Evolutionary conservation across 441 rosid genomes (phyloP).

Genomic region (Eutrema salsugineum): DNA sequence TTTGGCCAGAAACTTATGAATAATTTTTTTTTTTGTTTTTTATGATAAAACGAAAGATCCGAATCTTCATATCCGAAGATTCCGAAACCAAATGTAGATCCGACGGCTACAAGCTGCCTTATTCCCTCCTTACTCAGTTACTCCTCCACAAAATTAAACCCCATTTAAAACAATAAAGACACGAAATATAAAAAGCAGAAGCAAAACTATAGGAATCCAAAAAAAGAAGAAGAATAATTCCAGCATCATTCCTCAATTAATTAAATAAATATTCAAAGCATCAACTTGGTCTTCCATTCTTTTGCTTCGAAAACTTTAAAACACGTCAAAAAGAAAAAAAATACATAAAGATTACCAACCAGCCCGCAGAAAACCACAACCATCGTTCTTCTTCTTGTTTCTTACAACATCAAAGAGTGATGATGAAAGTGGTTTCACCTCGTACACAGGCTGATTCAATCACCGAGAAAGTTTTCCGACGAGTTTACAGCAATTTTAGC

Average conservation of each 20-base stretch:
- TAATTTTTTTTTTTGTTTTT: no score
- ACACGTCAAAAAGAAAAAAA: not conserved
- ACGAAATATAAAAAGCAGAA: conserved; percentile 25
- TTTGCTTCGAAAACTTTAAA: not conserved
- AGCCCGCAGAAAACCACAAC: conserved; percentile 15
- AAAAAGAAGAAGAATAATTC: conserved; percentile 24
- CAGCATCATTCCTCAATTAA: conserved; percentile 31
- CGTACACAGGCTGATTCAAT: conserved; percentile 45
- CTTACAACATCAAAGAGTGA: conserved; percentile 15
- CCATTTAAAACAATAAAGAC: conserved; percentile 16
- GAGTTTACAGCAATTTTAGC: conserved; percentile 48
- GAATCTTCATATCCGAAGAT: conserved; percentile 58
- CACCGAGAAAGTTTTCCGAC: conserved; percentile 56
- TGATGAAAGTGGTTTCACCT: conserved; percentile 58
- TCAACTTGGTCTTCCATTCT: conserved; percentile 32
- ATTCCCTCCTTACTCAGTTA: conserved; percentile 11
- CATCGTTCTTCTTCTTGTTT: not conserved
- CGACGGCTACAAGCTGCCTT: conserved; percentile 20
- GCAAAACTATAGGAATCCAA: conserved; percentile 18
- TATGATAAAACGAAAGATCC: conserved; percentile 42
- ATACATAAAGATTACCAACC: conserved; percentile 20
- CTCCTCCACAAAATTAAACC: conserved; percentile 13
- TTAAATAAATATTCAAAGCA: not conserved
- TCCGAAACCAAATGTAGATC: conserved; percentile 56
- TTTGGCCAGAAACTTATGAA: no score